These are phyloP conservation scores for Erodium trifolium DNA, from an alignment of 441 rosid genomes.

Conservation along the genomic window DNA sequence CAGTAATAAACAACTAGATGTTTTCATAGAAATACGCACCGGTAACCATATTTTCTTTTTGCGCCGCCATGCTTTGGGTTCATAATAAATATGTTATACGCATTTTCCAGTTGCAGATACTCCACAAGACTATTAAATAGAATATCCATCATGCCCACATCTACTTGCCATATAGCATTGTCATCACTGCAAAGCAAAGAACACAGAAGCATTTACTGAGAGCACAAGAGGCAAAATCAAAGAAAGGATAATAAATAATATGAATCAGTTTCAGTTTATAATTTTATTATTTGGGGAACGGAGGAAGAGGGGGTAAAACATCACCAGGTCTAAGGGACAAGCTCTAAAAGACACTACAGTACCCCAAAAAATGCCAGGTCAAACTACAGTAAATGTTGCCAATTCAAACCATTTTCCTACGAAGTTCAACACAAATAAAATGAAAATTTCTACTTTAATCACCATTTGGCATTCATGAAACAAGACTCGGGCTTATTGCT, in stretches of 20 bases:
- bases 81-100: conserved; percentile 79
- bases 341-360: not conserved
- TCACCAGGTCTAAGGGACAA: not conserved
- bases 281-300: not conserved
- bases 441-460: not conserved
- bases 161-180: conserved; percentile 80
- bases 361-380: not conserved
- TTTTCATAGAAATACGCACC: conserved; percentile 36
- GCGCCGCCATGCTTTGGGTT: conserved; percentile 55
- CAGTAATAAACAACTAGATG: conserved; percentile 4
- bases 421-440: conserved; percentile 2
- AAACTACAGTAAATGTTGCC: not conserved
- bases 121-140: conserved; percentile 81
- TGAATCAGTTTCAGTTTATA: not conserved
- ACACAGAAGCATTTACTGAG: conserved; percentile 13
- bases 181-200: conserved; percentile 42
- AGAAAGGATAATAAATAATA: not conserved
- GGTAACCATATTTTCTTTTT: conserved; percentile 68
- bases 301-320: not conserved
- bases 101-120: conserved; percentile 78
- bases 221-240: conserved; percentile 18
- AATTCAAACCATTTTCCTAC: not conserved
- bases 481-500: not conserved
- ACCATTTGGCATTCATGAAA: conserved; percentile 4
- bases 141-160: conserved; percentile 73